Base-by-base conservation (phyloP, 768 basidiomycete genomes). In the Nevesoporus exiguus region DNA sequence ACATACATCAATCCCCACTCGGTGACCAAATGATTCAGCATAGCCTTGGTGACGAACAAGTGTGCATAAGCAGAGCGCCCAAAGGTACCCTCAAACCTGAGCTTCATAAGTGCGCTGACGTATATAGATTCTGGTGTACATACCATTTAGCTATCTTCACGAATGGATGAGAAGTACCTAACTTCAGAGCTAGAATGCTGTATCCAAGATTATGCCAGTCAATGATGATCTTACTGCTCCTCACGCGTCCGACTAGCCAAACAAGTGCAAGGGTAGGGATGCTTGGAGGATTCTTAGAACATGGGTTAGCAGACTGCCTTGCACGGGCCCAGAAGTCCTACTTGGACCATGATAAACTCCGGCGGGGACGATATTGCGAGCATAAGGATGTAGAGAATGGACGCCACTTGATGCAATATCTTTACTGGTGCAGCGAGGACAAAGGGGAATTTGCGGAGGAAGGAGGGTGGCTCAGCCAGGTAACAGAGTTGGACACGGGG, bases 201-300 rank as follows among this genome's bases (percentile, higher is more conserved):
- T 93, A 94, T 17, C 97, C 97, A 24, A 96, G 81, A 69, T 99
- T 99, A 68, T 99, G 97, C 97, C 97, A 99, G 73, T 99, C 97
- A 51, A 99, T 94, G 55, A 99, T 90, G 60, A 99, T 76, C 62
- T 90, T 92, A 60, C 86, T 87, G 3, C 89, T 86, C 17, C 84
- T 79, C 15, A 92, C 62, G 19, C 74, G 66, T 21, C 81, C 80
- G 1, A 86, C 84, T 25, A 93, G 69, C 78, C 90, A 89, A 3
- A 90, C 92, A 19, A 98, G 74, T 3, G 86, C 85, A 17, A 99
- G 80, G 0, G 95, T 95, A 1, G 97, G 97, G 34, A 99, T 94
- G 55, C 90, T 90, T 9, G 97, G 97, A 25, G 97, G 97, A 65
- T 98, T 99, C 93, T 99, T 65, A 30, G 51, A 65, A 52, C 17